Evolutionary conservation across 2,329 filamentous ascomycete species (phyloP).

Genomic region (Dothiorella sarmentorum): DNA sequence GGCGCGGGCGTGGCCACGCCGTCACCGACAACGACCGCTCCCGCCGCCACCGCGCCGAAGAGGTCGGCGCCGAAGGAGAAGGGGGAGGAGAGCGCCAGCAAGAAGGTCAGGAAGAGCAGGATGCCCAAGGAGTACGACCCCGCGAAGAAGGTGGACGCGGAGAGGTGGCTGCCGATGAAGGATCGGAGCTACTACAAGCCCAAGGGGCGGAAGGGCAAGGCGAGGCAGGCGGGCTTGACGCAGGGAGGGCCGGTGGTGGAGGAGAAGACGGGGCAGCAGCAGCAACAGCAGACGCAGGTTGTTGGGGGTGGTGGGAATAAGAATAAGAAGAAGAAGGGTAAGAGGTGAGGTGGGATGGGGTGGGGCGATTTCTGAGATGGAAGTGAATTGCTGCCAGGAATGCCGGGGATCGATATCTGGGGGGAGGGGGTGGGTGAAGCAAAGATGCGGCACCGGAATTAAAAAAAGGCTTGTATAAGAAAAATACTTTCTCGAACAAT

Average conservation of each 20-base stretch:
- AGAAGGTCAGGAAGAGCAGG: constrained; percentile 57
- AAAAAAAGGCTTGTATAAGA: too few species aligned
- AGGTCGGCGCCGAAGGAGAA: constrained; percentile 39
- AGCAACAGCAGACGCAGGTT: constrained; percentile 25
- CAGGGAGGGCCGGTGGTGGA: constrained; percentile 82
- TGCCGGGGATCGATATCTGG: too few species aligned
- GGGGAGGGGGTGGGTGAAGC: too few species aligned
- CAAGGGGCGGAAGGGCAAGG: constrained; percentile 89
- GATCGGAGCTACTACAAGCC: constrained; percentile 86
- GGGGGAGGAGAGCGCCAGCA: constrained; percentile 58
- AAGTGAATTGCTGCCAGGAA: too few species aligned
- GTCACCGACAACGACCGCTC: constrained; percentile 29
- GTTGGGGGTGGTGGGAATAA: constrained; percentile 22
- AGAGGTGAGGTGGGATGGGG: constrained; percentile 22
- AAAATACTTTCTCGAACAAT: too few species aligned
- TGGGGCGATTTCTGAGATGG: too few species aligned
- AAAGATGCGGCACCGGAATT: too few species aligned
- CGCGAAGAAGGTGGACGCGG: constrained; percentile 77
- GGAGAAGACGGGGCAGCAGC: constrained; percentile 45
- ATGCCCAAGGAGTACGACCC: constrained; percentile 73
- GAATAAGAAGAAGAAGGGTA: constrained; percentile 30
- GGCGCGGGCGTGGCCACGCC: constrained; percentile 61
- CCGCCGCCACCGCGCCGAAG: constrained; percentile 30
- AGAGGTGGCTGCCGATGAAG: constrained; percentile 87
- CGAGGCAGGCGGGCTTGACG: constrained; percentile 66